phyloP scores from a whole-genome alignment of 345 rosid genomes.

The Hypericum perforatum region DNA sequence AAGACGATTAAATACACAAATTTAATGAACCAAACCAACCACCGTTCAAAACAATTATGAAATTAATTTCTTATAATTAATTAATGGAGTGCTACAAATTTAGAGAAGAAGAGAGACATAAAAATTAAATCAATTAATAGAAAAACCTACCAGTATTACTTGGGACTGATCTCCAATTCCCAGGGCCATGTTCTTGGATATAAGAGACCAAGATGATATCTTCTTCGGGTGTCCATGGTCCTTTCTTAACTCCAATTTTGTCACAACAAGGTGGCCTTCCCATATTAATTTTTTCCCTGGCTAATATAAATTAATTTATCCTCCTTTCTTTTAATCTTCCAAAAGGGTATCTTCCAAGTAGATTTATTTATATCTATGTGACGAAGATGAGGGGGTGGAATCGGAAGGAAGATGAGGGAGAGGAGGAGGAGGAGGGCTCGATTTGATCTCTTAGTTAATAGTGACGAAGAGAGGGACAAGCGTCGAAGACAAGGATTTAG shows the following conservation, averaged over 20 bases:
- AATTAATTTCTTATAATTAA: too few relatives aligned
- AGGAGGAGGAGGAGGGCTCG: too few relatives aligned
- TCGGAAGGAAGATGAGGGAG: neutral
- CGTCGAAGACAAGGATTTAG: constrained; percentile 13
- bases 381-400: neutral
- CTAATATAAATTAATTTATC: neutral
- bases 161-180: constrained; percentile 21
- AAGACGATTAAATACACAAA: too few relatives aligned
- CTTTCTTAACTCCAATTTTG: constrained; percentile 18
- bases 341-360: too few relatives aligned
- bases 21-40: too few relatives aligned
- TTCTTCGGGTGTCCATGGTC: constrained; percentile 24
- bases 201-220: constrained; percentile 21
- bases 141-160: constrained; percentile 10
- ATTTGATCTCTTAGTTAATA: too few relatives aligned
- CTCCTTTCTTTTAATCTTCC: neutral
- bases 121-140: neutral
- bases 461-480: constrained; percentile 13
- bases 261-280: constrained; percentile 26
- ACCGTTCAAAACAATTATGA: too few relatives aligned
- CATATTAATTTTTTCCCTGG: constrained; percentile 2
- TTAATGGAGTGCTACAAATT: too few relatives aligned
- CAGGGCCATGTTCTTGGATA: constrained; percentile 21
- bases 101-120: too few relatives aligned
- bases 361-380: too few relatives aligned